Percentiles rank a stretch among this genome's conserved stretches.
These are phyloP conservation scores for Eudorina sp. DNA, from an alignment of 139 green algal genomes.

Conservation along the genomic window DNA sequence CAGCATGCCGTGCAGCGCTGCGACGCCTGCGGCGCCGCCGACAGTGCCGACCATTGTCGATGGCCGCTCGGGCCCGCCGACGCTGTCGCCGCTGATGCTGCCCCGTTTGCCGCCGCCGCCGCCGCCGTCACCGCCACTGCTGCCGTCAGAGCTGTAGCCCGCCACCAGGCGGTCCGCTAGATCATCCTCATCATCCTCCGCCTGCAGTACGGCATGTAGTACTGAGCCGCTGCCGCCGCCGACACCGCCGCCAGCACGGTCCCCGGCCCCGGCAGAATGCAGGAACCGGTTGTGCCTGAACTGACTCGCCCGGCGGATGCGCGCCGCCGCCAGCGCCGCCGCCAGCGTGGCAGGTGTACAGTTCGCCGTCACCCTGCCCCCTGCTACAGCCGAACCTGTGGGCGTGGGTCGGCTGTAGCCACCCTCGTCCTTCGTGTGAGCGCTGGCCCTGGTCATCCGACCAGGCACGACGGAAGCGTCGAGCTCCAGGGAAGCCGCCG, in stretches of 20 bases:
- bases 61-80: background rate
- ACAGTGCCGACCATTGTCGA: background rate
- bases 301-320: constrained; percentile 17
- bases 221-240: background rate
- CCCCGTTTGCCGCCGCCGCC: background rate
- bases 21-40: background rate
- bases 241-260: background rate
- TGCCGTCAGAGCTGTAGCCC: background rate
- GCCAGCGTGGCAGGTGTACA: background rate
- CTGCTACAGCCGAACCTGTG: too few species aligned
- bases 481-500: too few species aligned
- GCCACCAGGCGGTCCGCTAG: constrained; percentile 17
- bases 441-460: too few species aligned
- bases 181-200: constrained; percentile 12
- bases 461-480: too few species aligned
- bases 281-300: background rate
- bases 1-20: constrained; percentile 36
- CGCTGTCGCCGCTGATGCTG: background rate
- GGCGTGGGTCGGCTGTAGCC: too few species aligned
- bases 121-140: background rate
- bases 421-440: too few species aligned
- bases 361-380: too few species aligned
- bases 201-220: background rate
- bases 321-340: background rate
- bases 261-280: background rate